Base-by-base conservation (phyloP, 306 rosid genomes). In the Cucurbita argyrosperma region DNA sequence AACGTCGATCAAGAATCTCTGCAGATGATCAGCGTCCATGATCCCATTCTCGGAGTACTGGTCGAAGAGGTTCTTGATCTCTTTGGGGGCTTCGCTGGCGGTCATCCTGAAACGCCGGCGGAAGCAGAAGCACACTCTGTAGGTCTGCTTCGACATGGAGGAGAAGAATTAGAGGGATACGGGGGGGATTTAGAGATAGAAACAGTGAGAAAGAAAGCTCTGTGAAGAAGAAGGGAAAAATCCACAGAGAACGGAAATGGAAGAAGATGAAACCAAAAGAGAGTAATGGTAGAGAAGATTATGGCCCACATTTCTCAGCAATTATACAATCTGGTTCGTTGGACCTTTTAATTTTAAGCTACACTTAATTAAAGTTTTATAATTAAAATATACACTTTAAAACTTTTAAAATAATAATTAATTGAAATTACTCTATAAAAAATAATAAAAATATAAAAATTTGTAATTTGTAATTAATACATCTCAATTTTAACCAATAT, bases 71-170 rank as follows among this genome's bases (percentile, higher is more conserved):
- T 51, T 38, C 82, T 84, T 91, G 84, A 95, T 83, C 77, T 89
- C 92, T 61, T 13, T 42, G 62, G 99, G 97, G 1, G 97, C 93
- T 71, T 89, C 99, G 63, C 89, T 18, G 42, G 77, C 77, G 4
- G 91, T 76, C 3, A 85, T 85, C 79, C 77, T 81, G 89, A 95
- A 95, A 38, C 92, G 86, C 68, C 99, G 87, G 23, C 77, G 87
- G 86, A 86, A 91, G 79, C 99, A 95, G 85, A 95, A 91, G 78
- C 99, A 95, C 9, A 95, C 96, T 30, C 83, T 87, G 86, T 91
- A 95, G 10, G 97, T 88, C 83, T 95, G 96, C 45, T 88, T 91
- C 23, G 97, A 95, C 94, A 90, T 88, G 67, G 79, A 19, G 10
- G 30, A 4, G 74, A 18, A 6, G 59, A 14, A 13, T 3, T 4